Base-by-base conservation (phyloP, 2,329 filamentous ascomycete genomes). In the Colletotrichum theobromicola region DNA sequence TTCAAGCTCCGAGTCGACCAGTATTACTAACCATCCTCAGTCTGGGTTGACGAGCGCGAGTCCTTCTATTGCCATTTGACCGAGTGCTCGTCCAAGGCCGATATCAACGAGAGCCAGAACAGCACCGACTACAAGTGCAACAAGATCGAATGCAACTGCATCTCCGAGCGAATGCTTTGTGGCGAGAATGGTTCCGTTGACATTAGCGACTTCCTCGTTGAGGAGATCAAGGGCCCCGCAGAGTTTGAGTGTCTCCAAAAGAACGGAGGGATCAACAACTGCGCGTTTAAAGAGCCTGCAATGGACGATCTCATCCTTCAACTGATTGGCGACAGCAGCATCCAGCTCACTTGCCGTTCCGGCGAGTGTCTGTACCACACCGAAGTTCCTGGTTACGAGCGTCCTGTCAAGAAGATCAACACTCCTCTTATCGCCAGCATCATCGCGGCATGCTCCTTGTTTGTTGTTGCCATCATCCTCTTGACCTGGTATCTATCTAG, bases 61-160 rank as follows among this genome's bases (percentile, higher is more conserved):
- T 98, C 97, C 2, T 99, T 99, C 87, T 99, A 98, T 84, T 99
- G 97, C 86, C 93, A 94, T 76, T 88, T 99, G 73, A 92, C 95
- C 80, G 93, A 93, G 18, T 99, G 97, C 86, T 85, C 90, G 18
- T 97, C 94, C 79, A 89, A 85, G 65, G 91, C 93, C 82, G 90
- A 94, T 72, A 93, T 93, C 74, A 89, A 91, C 69, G 90, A 93
- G 37, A 87, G 90, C 67, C 90, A 91, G 79, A 99, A 99, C 84
- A 92, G 90, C 70, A 98, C 96, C 3, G 90, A 89, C 65, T 98
- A 98, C 85, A 90, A 91, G 77, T 99, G 97, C 84, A 90, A 96
- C 57, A 92, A 95, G 76, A 93, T 98, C 79, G 88, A 93, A 76
- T 99, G 97, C 85, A 92, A 92, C 78, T 99, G 97, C 83, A 94